These are phyloP conservation scores for Ophiostoma triangulosporum DNA, from an alignment of 2,329 filamentous ascomycete species.

Conservation along the genomic window DNA sequence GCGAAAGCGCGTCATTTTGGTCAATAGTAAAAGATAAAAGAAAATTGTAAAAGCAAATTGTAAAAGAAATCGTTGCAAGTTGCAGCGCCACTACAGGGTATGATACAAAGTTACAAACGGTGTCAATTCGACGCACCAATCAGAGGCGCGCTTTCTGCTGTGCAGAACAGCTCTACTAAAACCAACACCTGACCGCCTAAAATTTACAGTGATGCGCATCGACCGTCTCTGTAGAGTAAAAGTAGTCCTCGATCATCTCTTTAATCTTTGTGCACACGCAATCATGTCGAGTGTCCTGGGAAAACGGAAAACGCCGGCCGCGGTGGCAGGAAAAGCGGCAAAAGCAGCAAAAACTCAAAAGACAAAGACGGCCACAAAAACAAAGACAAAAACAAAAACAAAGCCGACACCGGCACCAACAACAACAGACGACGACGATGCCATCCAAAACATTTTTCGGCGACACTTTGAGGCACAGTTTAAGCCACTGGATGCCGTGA, in stretches of 20 bases:
- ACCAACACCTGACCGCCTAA: slow-evolving; percentile 2
- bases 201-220: slow-evolving; percentile 4
- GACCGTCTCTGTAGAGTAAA: background rate
- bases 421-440: slow-evolving; percentile 26
- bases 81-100: no score
- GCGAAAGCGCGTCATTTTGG: slow-evolving; percentile 68
- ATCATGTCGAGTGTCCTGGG: slow-evolving; percentile 32
- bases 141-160: background rate
- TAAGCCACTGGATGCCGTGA: slow-evolving; percentile 42
- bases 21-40: background rate
- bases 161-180: background rate
- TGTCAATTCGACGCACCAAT: background rate
- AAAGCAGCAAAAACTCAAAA: slow-evolving; percentile 24
- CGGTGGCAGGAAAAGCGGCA: slow-evolving; percentile 25
- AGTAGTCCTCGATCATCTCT: background rate
- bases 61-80: no score
- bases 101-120: no score
- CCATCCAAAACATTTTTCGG: slow-evolving; percentile 62
- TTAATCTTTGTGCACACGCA: background rate
- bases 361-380: background rate
- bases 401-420: slow-evolving; percentile 9
- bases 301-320: slow-evolving; percentile 30
- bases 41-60: background rate
- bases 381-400: slow-evolving; percentile 21
- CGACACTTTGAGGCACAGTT: slow-evolving; percentile 84